phyloP scores from a whole-genome alignment of 176 grass and related monocot species.

The Carex myosuroides region DNA sequence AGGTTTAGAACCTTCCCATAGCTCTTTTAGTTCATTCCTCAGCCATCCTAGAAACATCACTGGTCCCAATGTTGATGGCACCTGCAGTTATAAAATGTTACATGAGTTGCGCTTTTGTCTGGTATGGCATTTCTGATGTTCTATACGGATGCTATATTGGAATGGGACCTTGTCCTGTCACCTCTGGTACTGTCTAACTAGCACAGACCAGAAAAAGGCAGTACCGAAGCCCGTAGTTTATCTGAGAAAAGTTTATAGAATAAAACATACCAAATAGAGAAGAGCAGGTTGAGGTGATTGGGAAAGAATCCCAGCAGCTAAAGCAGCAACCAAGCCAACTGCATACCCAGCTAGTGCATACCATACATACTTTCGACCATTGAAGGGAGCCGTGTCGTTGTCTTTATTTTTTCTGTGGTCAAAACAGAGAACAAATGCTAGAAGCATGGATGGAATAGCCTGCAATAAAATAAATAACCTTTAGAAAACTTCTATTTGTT shows the following conservation, averaged over 20 bases:
- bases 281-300: constrained; percentile 94
- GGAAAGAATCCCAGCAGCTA: constrained; percentile 82
- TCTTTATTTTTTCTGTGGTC: constrained; percentile 81
- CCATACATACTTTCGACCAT: constrained; percentile 61
- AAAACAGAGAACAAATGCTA: constrained; percentile 80
- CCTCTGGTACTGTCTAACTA: background rate
- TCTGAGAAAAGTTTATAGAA: background rate
- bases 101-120: background rate
- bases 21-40: constrained; percentile 75
- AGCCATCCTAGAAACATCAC: constrained; percentile 81
- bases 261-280: constrained; percentile 78
- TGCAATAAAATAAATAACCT: constrained; percentile 16
- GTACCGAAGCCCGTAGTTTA: background rate
- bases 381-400: constrained; percentile 24
- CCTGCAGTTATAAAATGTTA: constrained; percentile 34
- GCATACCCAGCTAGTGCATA: constrained; percentile 80
- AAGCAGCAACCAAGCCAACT: constrained; percentile 63
- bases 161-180: background rate
- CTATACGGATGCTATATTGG: background rate
- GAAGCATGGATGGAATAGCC: constrained; percentile 96
- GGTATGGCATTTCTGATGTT: background rate
- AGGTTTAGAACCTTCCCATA: constrained; percentile 66
- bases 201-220: background rate
- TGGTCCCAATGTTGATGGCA: constrained; percentile 81
- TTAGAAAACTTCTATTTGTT: background rate